These are phyloP conservation scores for Biscutella laevigata DNA, from an alignment of 441 rosid species.

Conservation along the genomic window DNA sequence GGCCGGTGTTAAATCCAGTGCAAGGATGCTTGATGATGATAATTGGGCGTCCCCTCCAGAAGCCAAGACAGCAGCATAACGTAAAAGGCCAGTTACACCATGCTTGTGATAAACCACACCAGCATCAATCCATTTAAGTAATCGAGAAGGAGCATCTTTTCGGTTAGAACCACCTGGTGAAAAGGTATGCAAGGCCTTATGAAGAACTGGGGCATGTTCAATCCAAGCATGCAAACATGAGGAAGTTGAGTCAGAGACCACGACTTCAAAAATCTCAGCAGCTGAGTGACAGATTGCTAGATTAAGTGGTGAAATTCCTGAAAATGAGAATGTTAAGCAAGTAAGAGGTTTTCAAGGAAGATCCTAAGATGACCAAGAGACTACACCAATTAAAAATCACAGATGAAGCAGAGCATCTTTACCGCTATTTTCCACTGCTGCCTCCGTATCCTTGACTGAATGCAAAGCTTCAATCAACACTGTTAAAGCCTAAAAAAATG, in stretches of 20 bases:
- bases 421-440: slow-evolving; percentile 61
- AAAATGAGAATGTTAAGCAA: slow-evolving; percentile 28
- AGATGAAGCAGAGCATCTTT: slow-evolving; percentile 18
- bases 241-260: slow-evolving; percentile 84
- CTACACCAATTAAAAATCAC: slow-evolving; percentile 19
- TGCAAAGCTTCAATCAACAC: slow-evolving; percentile 81
- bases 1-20: slow-evolving; percentile 64
- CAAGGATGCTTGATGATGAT: slow-evolving; percentile 68
- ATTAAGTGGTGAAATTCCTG: slow-evolving; percentile 85
- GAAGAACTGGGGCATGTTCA: slow-evolving; percentile 77
- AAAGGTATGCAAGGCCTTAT: slow-evolving; percentile 79
- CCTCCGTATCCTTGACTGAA: slow-evolving; percentile 70
- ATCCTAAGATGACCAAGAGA: slow-evolving; percentile 20
- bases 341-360: slow-evolving; percentile 21
- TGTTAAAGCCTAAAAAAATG: slow-evolving; percentile 49
- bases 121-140: slow-evolving; percentile 94
- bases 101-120: slow-evolving; percentile 88
- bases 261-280: slow-evolving; percentile 90
- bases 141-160: slow-evolving; percentile 87
- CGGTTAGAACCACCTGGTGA: slow-evolving; percentile 93
- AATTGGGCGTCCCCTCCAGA: slow-evolving; percentile 92
- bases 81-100: slow-evolving; percentile 82
- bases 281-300: slow-evolving; percentile 95
- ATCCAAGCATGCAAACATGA: slow-evolving; percentile 83
- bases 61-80: slow-evolving; percentile 81